Conservation (phyloP, 371 early-diverging fungal species). For the Circinella minor region DNA sequence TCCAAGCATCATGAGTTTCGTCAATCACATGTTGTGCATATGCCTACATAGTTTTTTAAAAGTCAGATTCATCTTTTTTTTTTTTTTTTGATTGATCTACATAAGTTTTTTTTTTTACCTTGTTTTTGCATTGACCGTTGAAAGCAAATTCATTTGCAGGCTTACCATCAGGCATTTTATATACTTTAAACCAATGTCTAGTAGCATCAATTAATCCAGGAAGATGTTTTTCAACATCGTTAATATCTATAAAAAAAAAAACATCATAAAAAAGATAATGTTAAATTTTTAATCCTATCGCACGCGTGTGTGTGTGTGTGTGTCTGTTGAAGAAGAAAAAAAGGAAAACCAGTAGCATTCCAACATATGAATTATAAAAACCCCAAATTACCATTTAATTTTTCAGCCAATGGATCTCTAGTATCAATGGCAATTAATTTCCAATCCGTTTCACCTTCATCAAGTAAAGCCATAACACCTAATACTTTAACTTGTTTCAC, state of each 20-base stretch:
- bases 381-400: constrained; percentile 72
- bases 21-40: constrained; percentile 58
- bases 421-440: constrained; percentile 94
- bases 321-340: too few species aligned
- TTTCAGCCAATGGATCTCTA: constrained; percentile 87
- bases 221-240: constrained; percentile 94
- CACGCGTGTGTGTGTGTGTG: too few species aligned
- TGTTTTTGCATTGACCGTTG: constrained; percentile 88
- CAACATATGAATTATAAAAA: too few species aligned
- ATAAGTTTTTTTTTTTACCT: constrained; percentile 30
- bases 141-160: constrained; percentile 99
- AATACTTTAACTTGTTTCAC: constrained; percentile 97
- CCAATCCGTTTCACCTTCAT: constrained; percentile 99
- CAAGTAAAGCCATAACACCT: constrained; percentile 94
- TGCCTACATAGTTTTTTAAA: constrained; percentile 28
- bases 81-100: neutral
- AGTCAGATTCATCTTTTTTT: neutral
- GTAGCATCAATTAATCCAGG: constrained; percentile 97
- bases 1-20: constrained; percentile 65
- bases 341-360: too few species aligned
- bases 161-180: constrained; percentile 99
- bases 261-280: neutral
- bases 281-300: too few species aligned
- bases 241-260: constrained; percentile 68
- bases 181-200: constrained; percentile 98